phyloP scores from a whole-genome alignment of 106 monocot species.

The Gastrodia elata region DNA sequence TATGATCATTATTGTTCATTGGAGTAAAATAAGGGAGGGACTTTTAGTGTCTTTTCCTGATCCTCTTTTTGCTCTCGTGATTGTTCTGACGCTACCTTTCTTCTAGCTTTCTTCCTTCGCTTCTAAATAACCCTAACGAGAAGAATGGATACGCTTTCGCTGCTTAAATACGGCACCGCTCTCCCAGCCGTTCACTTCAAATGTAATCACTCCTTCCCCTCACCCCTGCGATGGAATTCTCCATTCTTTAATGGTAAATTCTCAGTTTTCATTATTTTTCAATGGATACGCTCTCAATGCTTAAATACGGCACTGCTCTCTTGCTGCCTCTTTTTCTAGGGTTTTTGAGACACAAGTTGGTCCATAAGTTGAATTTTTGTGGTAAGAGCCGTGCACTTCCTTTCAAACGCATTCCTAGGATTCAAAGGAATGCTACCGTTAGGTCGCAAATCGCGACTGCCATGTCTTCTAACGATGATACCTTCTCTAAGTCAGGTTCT shows the following conservation, averaged over 20 bases:
- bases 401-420: background rate
- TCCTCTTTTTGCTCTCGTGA: no score
- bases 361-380: constrained; percentile 2
- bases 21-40: no score
- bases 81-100: background rate
- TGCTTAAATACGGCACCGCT: background rate
- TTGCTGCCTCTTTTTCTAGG: constrained; percentile 2
- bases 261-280: background rate
- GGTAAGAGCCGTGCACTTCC: background rate
- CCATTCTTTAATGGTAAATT: background rate
- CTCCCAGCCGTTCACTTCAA: background rate
- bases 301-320: background rate
- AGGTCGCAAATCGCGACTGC: constrained; percentile 27
- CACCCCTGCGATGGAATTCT: background rate
- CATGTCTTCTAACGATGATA: constrained; percentile 15
- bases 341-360: constrained; percentile 6
- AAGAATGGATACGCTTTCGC: constrained; percentile 2
- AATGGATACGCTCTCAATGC: background rate
- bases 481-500: constrained; percentile 24
- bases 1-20: no score
- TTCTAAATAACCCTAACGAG: background rate
- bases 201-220: background rate
- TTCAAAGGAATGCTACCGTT: constrained; percentile 14
- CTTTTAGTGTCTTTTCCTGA: no score
- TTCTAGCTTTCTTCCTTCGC: background rate